Evolutionary conservation across 176 grass and related monocot genomes (phyloP), one percentile per base, ranked within the genome.

Genomic region (Carex littledalei): DNA sequence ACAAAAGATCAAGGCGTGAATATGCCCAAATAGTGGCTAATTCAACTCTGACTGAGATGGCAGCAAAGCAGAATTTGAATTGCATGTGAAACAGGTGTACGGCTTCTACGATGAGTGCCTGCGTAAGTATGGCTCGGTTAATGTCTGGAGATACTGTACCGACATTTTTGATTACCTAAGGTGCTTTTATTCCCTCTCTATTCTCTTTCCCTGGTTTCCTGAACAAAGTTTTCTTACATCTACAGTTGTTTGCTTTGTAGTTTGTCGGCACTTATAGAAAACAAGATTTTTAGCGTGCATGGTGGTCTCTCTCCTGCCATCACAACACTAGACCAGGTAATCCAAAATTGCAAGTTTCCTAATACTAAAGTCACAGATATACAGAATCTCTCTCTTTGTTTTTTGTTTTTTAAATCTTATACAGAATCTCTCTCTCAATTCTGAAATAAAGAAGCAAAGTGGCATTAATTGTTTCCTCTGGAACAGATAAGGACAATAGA

Each of bases 91-190:
- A 84, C 61, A 99, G 96, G 96, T 99, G 53, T 99, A 99, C 85
- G 96, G 96, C 60, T 99, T 99, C 84, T 99, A 99, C 81, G 96
- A 99, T 66, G 96, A 99, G 47, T 99, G 96, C 21, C 93, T 99
- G 52, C 96, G 96, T 47, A 99, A 99, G 86, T 99, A 95, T 67
- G 93, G 96, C 58, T 99, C 96, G 10, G 93, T 95, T 26, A 99
- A 99, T 89, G 96, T 99, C n/a, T 99, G 96, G 96, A 92, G 96
- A 92, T 99, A 99, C 84, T 99, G 93, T 87, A 99, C 96, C 16
- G 97, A 99, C 85, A 99, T 99, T 86, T 99, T 99, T 1, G 97
- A 99, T 63, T 99, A 95, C 81, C 84, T 99, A 84, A 99, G 97
- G 97, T 85, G 87, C 84, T 88, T n/a, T 79, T 76, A 57, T 84